Base-by-base conservation (phyloP, 2,329 filamentous ascomycete genomes). In the Aspergillus fumigatus region DNA sequence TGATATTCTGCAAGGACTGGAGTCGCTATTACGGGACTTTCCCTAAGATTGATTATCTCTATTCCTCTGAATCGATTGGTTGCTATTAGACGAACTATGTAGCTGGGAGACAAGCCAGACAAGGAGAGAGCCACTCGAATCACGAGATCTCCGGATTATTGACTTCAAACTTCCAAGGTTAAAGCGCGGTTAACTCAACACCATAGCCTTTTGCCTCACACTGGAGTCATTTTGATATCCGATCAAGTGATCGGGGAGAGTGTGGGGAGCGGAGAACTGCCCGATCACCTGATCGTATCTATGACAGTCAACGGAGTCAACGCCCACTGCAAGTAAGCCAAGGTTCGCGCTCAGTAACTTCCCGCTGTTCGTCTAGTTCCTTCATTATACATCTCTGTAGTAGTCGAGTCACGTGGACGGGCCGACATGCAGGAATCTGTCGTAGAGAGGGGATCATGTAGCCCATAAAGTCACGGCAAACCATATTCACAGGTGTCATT, bases 1-100 rank as follows among this genome's bases (percentile, higher is more conserved):
- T 32, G 93, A 97, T 75, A 70, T 97, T 32, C 64, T 86, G 54
- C 80, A 82, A 59, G 90, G 82, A 0, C 85, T 93, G 56, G 79
- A 80, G 40, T 52, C 59, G 9, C 32, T 65, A 8, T 38, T 38
- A 7, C 14, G 5, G 14, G 32, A 38, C 1, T 38, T 7, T 38
- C 32, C 32, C 5, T 38, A 3, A 38, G 5, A 7, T 17, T 7
- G 14, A 38, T 38, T 38, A 17, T 17, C 14, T 35, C 1, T 17
- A 38, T 38, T 5, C 5, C 14, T 17, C 0, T 38, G 32, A 38
- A 38, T 38, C 1, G 3, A 38, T 17, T n/a, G 14, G 32, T 38
- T 7, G 17, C 32, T 17, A 3, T 17, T 38, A 38, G 17, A 38
- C 14, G 3, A 35, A 17, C 2, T 35, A 35, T 5, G 2, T 17